These are phyloP conservation scores for Exophiala phaeomuriformis DNA, from an alignment of 2,329 filamentous ascomycete genomes.

Conservation along the genomic window DNA sequence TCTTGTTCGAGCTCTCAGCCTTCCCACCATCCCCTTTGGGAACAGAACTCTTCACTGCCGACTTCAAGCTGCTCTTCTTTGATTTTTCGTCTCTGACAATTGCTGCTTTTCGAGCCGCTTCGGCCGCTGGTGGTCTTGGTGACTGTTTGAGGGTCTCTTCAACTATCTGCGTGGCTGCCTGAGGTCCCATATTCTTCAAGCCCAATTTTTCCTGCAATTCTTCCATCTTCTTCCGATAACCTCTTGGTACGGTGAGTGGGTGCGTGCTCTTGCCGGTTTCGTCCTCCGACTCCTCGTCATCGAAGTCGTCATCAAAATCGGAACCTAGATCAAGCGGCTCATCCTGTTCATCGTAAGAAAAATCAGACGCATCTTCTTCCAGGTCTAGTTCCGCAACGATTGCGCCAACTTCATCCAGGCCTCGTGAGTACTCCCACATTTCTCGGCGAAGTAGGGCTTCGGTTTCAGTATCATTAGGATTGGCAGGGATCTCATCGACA, in stretches of 20 bases:
- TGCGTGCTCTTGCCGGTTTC: conserved; percentile 66
- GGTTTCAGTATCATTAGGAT: conserved; percentile 62
- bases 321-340: conserved; percentile 33
- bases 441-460: conserved; percentile 73
- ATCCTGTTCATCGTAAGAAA: conserved; percentile 49
- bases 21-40: conserved; percentile 1
- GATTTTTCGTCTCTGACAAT: conserved; percentile 17
- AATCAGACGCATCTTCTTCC: conserved; percentile 53
- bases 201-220: conserved; percentile 70
- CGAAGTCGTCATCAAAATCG: conserved; percentile 44
- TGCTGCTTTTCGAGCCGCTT: conserved; percentile 27
- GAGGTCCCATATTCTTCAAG: conserved; percentile 53
- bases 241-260: conserved; percentile 36
- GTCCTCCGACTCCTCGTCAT: conserved; percentile 61
- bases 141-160: conserved; percentile 1
- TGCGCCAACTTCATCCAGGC: conserved; percentile 76
- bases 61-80: conserved; percentile 14
- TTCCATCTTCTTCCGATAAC: conserved; percentile 72
- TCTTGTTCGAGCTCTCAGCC: conserved; percentile 43
- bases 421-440: conserved; percentile 70
- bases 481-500: conserved; percentile 2
- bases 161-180: conserved; percentile 21
- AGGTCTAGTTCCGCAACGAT: conserved; percentile 88
- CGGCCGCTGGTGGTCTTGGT: conserved; percentile 23
- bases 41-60: conserved; percentile 8